phyloP scores from a whole-genome alignment of 2,329 filamentous ascomycete species.

The Colletotrichum spaethianum region DNA sequence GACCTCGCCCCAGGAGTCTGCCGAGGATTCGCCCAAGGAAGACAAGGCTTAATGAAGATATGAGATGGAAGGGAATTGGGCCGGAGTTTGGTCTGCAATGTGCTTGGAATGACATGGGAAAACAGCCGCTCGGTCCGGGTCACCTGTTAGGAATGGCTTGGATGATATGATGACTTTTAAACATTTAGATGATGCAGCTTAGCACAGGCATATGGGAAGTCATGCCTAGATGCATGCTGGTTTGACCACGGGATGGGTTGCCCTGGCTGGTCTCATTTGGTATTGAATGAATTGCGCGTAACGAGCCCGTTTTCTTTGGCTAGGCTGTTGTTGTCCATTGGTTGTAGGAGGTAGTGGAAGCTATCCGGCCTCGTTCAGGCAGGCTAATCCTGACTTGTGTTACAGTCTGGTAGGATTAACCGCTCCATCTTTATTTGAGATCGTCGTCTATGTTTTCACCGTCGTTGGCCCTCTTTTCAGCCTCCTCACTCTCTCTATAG shows the following conservation, averaged over 20 bases:
- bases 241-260: neutral
- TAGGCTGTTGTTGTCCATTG: too few species aligned
- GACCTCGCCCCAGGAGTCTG: conserved; percentile 41
- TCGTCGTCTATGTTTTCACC: neutral
- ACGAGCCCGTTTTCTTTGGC: neutral
- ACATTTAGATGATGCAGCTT: conserved; percentile 8
- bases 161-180: conserved; percentile 18
- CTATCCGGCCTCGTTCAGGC: too few species aligned
- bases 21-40: conserved; percentile 38
- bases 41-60: conserved; percentile 7
- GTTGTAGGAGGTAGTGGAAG: neutral
- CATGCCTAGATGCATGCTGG: conserved; percentile 4
- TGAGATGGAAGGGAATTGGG: neutral
- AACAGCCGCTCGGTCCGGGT: neutral
- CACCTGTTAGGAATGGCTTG: conserved; percentile 7
- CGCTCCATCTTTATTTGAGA: neutral
- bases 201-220: neutral
- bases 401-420: too few species aligned
- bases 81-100: conserved; percentile 4
- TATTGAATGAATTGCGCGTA: neutral
- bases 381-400: neutral
- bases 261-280: neutral
- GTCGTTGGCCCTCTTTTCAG: neutral
- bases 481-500: neutral
- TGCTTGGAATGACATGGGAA: neutral